Percentiles rank a stretch among this genome's conserved stretches.
These are phyloP conservation scores for Plasmodium berghei DNA, from an alignment of 169 alveolate genomes.

Conservation along the genomic window DNA sequence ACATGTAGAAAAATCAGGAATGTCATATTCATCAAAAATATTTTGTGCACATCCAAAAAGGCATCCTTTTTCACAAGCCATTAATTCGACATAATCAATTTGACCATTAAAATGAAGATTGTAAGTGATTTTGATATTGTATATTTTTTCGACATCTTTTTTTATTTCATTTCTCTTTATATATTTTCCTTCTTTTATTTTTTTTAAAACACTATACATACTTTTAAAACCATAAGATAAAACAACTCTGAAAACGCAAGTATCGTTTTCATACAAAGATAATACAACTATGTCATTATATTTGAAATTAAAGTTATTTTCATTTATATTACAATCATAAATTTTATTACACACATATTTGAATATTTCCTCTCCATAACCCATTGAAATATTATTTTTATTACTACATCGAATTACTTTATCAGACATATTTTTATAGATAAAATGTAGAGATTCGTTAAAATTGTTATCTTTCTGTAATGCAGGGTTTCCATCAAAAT, in stretches of 20 bases:
- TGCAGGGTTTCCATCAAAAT: not conserved
- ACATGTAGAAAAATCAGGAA: conserved; percentile 25
- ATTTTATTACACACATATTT: conserved; percentile 49
- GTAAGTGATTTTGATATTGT: conserved; percentile 32
- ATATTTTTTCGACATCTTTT: not conserved
- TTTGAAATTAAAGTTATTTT: conserved; percentile 15
- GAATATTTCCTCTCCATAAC: conserved; percentile 69
- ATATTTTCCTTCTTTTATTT: conserved; percentile 1
- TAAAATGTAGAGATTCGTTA: not conserved
- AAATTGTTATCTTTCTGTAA: not conserved
- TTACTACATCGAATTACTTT: conserved; percentile 27
- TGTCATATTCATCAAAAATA: conserved; percentile 17
- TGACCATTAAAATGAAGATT: conserved; percentile 29
- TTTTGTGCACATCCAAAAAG: conserved; percentile 75
- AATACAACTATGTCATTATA: conserved; percentile 56
- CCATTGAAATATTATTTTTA: conserved; percentile 59
- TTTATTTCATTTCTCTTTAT: not conserved
- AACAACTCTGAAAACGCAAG: conserved; percentile 47
- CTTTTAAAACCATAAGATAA: conserved; percentile 70
- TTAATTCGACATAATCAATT: conserved; percentile 64
- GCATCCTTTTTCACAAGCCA: conserved; percentile 73
- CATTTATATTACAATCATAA: conserved; percentile 14
- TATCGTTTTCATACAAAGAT: conserved; percentile 15
- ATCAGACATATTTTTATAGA: conserved; percentile 11
- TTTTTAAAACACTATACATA: conserved; percentile 45